Percentiles rank a stretch among this genome's conserved stretches.
These are phyloP conservation scores for Bimuria novae-zelandiae DNA, from an alignment of 2,329 filamentous ascomycete genomes.

Conservation along the genomic window DNA sequence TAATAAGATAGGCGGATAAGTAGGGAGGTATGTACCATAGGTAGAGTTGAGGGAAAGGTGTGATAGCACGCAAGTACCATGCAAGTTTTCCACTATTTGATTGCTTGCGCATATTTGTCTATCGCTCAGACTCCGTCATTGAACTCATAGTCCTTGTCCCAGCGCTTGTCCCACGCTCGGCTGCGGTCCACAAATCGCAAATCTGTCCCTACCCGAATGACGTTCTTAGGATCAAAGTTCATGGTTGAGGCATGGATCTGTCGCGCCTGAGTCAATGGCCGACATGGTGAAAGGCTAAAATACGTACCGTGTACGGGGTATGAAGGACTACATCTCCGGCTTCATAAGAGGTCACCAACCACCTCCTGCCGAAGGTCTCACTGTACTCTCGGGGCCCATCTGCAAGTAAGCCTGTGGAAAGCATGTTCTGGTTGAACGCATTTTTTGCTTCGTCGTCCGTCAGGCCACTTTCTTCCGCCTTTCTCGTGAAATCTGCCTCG, in stretches of 20 bases:
- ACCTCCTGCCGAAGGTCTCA: slow-evolving; percentile 51
- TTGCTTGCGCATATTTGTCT: no score
- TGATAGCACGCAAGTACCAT: no score
- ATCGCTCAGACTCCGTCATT: slow-evolving; percentile 34
- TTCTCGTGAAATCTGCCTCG: slow-evolving; percentile 55
- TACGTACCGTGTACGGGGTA: slow-evolving; percentile 34
- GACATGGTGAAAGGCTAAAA: no score
- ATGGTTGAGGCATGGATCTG: slow-evolving; percentile 63
- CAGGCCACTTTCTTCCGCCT: slow-evolving; percentile 56
- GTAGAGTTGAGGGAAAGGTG: no score
- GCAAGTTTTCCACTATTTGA: no score
- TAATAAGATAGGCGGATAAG: no score
- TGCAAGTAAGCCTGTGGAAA: slow-evolving; percentile 58
- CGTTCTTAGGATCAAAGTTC: slow-evolving; percentile 57
- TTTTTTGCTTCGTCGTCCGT: slow-evolving; percentile 56
- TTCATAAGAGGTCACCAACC: slow-evolving; percentile 60
- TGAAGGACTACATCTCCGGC: slow-evolving; percentile 56
- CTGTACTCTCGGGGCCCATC: slow-evolving; percentile 55
- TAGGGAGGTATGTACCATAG: no score
- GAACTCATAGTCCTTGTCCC: slow-evolving; percentile 40
- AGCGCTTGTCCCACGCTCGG: slow-evolving; percentile 55
- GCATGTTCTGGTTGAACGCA: slow-evolving; percentile 62
- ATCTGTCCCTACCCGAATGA: slow-evolving; percentile 62
- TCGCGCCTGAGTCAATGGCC: slow-evolving; percentile 10
- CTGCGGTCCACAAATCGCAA: slow-evolving; percentile 60